Percentiles rank a stretch among this genome's conserved stretches.
Conservation (phyloP, 208 protist species). For the Trypanosomatidae sp. region DNA sequence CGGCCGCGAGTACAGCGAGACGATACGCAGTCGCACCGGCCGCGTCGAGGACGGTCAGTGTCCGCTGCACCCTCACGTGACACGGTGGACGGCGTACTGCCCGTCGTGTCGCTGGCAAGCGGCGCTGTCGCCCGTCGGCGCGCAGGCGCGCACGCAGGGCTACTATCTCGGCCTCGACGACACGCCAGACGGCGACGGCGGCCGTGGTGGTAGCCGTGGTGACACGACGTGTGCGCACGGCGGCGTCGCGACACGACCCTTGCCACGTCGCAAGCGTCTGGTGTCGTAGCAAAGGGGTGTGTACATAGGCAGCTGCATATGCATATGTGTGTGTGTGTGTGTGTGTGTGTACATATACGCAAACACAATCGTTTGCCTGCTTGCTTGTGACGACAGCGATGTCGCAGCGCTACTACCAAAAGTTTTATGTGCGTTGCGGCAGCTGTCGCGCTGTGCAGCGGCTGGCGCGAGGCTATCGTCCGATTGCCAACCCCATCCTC, state of each 20-base stretch:
- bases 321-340: too few relatives aligned
- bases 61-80: conserved; percentile 32
- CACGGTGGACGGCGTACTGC: conserved; percentile 39
- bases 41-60: conserved; percentile 44
- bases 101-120: conserved; percentile 42
- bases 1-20: conserved; percentile 34
- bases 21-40: conserved; percentile 65
- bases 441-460: conserved; percentile 52
- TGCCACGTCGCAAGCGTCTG: conserved; percentile 43
- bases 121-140: conserved; percentile 31
- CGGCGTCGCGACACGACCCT: too few relatives aligned
- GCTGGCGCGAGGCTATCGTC: conserved; percentile 52
- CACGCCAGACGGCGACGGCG: not conserved
- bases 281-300: conserved; percentile 10
- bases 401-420: conserved; percentile 61
- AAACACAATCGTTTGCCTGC: not conserved
- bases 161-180: conserved; percentile 50
- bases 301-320: not conserved
- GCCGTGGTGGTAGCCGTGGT: too few relatives aligned
- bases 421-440: conserved; percentile 63
- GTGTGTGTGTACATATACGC: too few relatives aligned
- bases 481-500: conserved; percentile 78
- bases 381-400: conserved; percentile 1
- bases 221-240: not conserved
- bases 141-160: conserved; percentile 16